Percentiles rank a stretch among this genome's conserved stretches.
Evolutionary conservation across 2,329 filamentous ascomycete genomes (phyloP).

Genomic region (Hymenoscyphus fructigenus): DNA sequence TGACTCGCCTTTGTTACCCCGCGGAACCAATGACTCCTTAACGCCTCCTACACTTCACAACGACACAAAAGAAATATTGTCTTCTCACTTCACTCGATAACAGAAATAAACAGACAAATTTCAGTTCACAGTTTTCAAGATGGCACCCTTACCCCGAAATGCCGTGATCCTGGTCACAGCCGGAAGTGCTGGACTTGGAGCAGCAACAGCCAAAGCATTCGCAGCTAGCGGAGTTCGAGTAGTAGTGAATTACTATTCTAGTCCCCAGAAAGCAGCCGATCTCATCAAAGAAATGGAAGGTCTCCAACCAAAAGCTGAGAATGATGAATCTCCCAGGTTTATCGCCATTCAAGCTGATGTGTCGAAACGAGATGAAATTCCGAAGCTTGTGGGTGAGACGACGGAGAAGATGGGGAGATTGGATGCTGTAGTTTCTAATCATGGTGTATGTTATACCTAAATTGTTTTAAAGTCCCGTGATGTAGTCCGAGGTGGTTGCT

Average conservation of each 20-base stretch:
- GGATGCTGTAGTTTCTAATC: slow-evolving; percentile 78
- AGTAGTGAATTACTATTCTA: slow-evolving; percentile 71
- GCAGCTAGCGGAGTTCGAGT: slow-evolving; percentile 60
- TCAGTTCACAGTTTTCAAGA: not conserved
- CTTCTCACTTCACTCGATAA: not conserved
- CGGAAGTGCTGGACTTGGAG: slow-evolving; percentile 67
- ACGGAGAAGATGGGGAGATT: slow-evolving; percentile 63
- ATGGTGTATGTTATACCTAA: slow-evolving; percentile 40
- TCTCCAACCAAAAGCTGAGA: slow-evolving; percentile 38
- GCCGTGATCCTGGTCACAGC: slow-evolving; percentile 48
- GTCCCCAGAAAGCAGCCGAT: slow-evolving; percentile 56
- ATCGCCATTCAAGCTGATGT: slow-evolving; percentile 66
- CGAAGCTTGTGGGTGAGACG: slow-evolving; percentile 57
- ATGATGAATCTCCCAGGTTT: slow-evolving; percentile 35
- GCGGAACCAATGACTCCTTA: too few species aligned
- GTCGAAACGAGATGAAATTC: slow-evolving; percentile 57
- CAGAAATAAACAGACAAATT: not conserved
- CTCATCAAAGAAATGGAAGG: slow-evolving; percentile 55
- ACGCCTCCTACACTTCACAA: too few species aligned
- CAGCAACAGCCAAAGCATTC: slow-evolving; percentile 55
- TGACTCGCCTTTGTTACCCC: too few species aligned
- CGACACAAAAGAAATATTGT: not conserved
- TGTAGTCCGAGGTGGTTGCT: not conserved
- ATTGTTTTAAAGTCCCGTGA: not conserved
- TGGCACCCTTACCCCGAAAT: slow-evolving; percentile 2